Conservation (phyloP, 176 grass and related monocot species). For the Dactylis glomerata region DNA sequence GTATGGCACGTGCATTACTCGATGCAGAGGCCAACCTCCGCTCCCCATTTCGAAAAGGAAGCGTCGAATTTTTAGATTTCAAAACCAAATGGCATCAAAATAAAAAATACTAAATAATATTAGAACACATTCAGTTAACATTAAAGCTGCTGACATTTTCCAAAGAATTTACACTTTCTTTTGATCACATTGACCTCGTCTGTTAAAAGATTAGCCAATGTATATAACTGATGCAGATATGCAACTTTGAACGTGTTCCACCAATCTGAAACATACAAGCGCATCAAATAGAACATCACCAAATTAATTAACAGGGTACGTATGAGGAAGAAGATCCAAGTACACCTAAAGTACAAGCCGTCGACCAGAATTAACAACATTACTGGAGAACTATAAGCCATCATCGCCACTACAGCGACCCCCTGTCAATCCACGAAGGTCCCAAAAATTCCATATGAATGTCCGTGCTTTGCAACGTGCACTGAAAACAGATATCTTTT, state of each 20-base stretch:
- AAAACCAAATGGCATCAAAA: background rate
- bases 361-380: slow-evolving; percentile 28
- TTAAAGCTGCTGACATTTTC: background rate
- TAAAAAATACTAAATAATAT: background rate
- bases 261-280: slow-evolving; percentile 28
- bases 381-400: slow-evolving; percentile 54
- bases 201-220: background rate
- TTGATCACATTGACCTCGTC: background rate
- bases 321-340: background rate
- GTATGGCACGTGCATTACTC: too few species aligned
- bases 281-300: slow-evolving; percentile 16
- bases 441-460: slow-evolving; percentile 46
- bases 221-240: slow-evolving; percentile 13
- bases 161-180: background rate
- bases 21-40: too few species aligned
- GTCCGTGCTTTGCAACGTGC: slow-evolving; percentile 33
- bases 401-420: slow-evolving; percentile 12
- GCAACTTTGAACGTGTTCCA: slow-evolving; percentile 15
- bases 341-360: slow-evolving; percentile 42
- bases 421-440: slow-evolving; percentile 19
- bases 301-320: slow-evolving; percentile 21
- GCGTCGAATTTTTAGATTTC: background rate
- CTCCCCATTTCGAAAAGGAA: background rate
- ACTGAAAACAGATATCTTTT: slow-evolving; percentile 10
- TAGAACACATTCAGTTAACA: background rate